Evolutionary conservation across 495 filamentous ascomycete genomes (phyloP), one percentile per base, ranked within the genome.

Genomic region (Lepidopterella palustris): DNA sequence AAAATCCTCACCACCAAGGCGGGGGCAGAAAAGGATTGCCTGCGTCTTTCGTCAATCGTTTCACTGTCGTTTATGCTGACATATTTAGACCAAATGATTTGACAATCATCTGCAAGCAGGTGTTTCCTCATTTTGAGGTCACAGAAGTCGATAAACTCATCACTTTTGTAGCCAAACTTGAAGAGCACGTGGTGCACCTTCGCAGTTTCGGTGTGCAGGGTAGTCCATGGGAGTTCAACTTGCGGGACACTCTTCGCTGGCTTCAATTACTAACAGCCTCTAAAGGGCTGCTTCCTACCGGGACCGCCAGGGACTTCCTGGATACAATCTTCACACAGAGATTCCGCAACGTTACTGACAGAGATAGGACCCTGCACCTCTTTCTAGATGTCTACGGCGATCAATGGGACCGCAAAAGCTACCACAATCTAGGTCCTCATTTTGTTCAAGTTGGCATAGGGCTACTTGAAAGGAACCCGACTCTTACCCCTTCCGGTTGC

Each of bases 1-100:
- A 99, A 70, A 99, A 99, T 66, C 95, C 95, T 18, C 92, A 97
- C 74, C 89, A 95, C 68, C 95, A 97, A 71, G 95, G 95, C 55
- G 92, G 91, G 47, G 95, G 95, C 4, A 82, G 95, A 68, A 99
- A 99, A 75, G 95, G 95, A 10, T 76, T 99, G 56, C 95, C 95
- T 3, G 86, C 86, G 55, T 97, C 93, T 5, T 99, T 99, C 56
- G 92, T 97, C 42, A 96, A 99, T 71, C 87, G 95, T 47, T 99
- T 99, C 69, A 95, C 92, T 29, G 92, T 99, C 2, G 95, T 97
- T 0, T 97, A 96, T 77, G 87, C 92, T 60, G 95, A 97, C 67
- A 81, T 86, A 26, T 92, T 97, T 69, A 87, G 79, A 18, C 75
- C 88, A 48, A 77, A 87, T 49, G 95, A 99, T 76, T 70, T 97